Evolutionary conservation across 1,139 yeast species (phyloP), one percentile per base, ranked within the genome.

Genomic region (Nematodospora anomalae): DNA sequence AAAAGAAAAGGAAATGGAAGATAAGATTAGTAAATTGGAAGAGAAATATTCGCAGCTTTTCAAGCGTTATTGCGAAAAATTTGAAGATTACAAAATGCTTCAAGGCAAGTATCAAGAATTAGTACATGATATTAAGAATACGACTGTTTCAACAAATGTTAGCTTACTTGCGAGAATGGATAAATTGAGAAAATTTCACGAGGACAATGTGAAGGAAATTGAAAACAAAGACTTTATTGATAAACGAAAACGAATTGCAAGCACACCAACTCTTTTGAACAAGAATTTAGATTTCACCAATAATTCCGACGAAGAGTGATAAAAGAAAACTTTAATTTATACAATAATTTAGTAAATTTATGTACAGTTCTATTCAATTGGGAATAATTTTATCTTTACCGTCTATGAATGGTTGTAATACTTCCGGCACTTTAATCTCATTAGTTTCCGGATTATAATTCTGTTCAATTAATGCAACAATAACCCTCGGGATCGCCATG

Each of bases 401-500:
- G 41, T 77, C 87, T 90, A 85, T 82, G 50, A 62, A 84, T 4
- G 76, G 76, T 42, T 77, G 72, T 39, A 92, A 66, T 0, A 78
- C 89, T 35, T 70, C 58, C 0, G 98, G 98, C 34, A 92, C 74
- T 6, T 54, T 47, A 4, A 92, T 73, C n/a, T 70, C 57, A 15
- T 77, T 63, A 0, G 75, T 69, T 6, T 50, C 57, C 0, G 80
- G 75, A 44, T 90, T 85, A 54, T 85, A 92, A 50, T 74, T 74
- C 53, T 85, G 94, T 60, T 94, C 99, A 4, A 92, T 64, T 13
- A 94, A 72, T 3, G 98, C 97, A 16, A 90, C 75, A 16, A 92
- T 80, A 1, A 90, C 83, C 42, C 99, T 68, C 1, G 99, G 99
- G 9, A 92, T 83, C 1, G 98, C 98, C 76, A 89, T 75, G 3